Evolutionary conservation across 768 basidiomycete species (phyloP).

Genomic region (Phallus indusiatus): DNA sequence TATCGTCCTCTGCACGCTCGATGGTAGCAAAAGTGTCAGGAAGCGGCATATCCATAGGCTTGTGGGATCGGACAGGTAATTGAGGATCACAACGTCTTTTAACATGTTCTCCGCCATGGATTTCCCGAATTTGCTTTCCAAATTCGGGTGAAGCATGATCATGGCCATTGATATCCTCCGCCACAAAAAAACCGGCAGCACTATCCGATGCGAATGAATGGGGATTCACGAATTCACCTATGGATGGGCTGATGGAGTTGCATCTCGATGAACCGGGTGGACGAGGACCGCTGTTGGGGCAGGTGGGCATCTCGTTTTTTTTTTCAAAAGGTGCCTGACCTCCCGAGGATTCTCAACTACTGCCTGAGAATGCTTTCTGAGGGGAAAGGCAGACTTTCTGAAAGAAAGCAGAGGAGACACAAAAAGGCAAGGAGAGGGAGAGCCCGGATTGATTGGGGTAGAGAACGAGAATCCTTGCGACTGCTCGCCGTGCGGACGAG

Average conservation of each 20-base stretch:
- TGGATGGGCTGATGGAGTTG: not conserved
- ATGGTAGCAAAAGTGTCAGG: not conserved
- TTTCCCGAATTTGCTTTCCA: not conserved
- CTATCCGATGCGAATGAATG: not conserved
- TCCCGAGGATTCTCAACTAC: too few species aligned
- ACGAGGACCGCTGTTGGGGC: not conserved
- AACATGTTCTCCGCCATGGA: not conserved
- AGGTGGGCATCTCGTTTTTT: not conserved
- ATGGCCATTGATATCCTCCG: not conserved
- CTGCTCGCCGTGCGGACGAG: too few species aligned
- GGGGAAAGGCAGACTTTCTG: too few species aligned
- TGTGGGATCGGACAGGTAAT: not conserved
- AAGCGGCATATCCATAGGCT: too few species aligned
- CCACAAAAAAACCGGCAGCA: not conserved
- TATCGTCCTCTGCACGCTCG: conserved; percentile 29
- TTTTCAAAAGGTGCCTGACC: not conserved
- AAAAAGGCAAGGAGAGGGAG: too few species aligned
- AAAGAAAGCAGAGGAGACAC: too few species aligned
- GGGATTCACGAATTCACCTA: not conserved
- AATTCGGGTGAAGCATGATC: not conserved
- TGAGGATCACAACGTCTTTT: not conserved
- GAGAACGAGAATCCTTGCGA: too few species aligned
- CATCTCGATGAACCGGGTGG: not conserved
- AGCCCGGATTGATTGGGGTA: too few species aligned
- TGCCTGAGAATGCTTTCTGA: too few species aligned